Evolutionary conservation across 495 filamentous ascomycete species (phyloP).

Genomic region (Aspergillus sclerotiicarbonarius): DNA sequence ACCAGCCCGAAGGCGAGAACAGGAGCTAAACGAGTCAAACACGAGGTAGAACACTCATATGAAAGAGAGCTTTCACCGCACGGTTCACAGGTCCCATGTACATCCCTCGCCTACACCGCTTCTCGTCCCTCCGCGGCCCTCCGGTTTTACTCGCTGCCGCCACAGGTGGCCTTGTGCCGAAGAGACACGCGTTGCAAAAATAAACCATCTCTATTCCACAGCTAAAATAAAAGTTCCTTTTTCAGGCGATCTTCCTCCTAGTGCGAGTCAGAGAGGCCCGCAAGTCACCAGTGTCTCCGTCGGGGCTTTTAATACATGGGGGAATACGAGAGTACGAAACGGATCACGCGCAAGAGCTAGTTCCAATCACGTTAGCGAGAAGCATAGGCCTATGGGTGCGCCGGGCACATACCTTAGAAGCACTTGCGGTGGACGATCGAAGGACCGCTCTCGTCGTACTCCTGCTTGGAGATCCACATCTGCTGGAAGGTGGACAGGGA

Average conservation of each 20-base stretch:
- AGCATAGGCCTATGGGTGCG: not conserved
- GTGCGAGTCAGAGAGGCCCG: conserved; percentile 48
- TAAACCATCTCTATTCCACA: conserved; percentile 47
- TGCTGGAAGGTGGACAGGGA: conserved; percentile 99
- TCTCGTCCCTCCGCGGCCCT: conserved; percentile 5
- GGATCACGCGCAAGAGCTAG: conserved; percentile 29
- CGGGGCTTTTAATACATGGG: conserved; percentile 52
- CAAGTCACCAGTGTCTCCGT: conserved; percentile 44
- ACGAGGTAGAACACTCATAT: conserved; percentile 28
- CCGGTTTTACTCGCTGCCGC: conserved; percentile 17
- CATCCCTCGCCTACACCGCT: conserved; percentile 20
- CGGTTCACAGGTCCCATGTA: conserved; percentile 25
- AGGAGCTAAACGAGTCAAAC: conserved; percentile 21
- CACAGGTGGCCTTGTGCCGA: conserved; percentile 14
- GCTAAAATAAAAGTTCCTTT: conserved; percentile 48
- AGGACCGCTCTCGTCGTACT: conserved; percentile 99
- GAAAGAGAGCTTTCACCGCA: conserved; percentile 27
- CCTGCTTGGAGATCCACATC: conserved; percentile 99
- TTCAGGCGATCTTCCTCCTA: conserved; percentile 48
- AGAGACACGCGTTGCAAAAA: conserved; percentile 26
- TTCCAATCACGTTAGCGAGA: not conserved
- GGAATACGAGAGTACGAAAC: conserved; percentile 46
- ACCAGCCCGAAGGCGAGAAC: conserved; percentile 11
- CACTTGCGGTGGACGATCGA: conserved; percentile 99
- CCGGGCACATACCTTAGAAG: conserved; percentile 69